These are phyloP conservation scores for Urostyla sp. DNA, from an alignment of 73 alveolate species.

Conservation along the genomic window DNA sequence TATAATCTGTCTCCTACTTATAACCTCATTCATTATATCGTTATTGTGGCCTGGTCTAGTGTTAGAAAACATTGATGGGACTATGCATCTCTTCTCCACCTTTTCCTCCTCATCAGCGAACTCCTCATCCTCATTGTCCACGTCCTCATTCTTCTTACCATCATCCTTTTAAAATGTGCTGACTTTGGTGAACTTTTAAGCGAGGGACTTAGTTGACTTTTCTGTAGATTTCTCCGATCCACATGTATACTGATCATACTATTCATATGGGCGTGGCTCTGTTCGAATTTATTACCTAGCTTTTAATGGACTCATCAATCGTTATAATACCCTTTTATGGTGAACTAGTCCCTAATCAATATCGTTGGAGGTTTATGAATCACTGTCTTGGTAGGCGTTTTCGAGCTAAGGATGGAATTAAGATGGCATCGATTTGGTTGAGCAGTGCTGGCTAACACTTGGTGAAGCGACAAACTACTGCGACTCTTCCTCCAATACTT, in stretches of 20 bases:
- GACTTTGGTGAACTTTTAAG: too few species aligned
- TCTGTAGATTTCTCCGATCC: too few species aligned
- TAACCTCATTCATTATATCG: not conserved
- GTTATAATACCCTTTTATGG: not conserved
- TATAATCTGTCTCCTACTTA: not conserved
- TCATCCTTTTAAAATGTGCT: too few species aligned
- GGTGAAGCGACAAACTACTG: too few species aligned
- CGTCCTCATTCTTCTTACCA: not conserved
- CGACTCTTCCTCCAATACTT: too few species aligned
- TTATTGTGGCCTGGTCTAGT: not conserved
- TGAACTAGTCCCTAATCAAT: not conserved
- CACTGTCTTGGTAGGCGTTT: not conserved
- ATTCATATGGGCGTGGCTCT: too few species aligned
- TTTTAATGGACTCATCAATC: conserved; percentile 39
- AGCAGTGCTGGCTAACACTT: too few species aligned
- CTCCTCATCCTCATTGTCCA: conserved; percentile 42
- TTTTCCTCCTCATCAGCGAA: conserved; percentile 45
- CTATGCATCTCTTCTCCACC: conserved; percentile 13
- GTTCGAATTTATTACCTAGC: too few species aligned
- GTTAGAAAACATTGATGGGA: conserved; percentile 36
- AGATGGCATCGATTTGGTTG: too few species aligned
- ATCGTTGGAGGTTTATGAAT: not conserved
- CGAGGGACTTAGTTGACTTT: too few species aligned
- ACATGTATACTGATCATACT: too few species aligned
- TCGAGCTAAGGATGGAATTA: not conserved